Percentiles rank a stretch among this genome's conserved stretches.
Conservation (phyloP, 2,329 filamentous ascomycete species). For the Emydomyces testavorans region DNA sequence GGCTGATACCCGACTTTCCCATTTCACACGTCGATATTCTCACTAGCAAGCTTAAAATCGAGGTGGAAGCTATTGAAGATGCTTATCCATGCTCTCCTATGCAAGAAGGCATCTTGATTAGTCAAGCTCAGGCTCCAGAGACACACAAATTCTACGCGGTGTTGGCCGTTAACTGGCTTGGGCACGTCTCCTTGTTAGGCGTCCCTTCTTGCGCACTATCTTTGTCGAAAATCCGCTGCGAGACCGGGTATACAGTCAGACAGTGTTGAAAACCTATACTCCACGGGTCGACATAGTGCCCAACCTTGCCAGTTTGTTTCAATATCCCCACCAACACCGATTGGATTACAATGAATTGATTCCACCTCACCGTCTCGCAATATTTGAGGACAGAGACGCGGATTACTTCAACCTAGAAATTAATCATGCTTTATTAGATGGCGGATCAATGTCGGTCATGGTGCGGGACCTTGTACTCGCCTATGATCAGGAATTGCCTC, state of each 20-base stretch:
- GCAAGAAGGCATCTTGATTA: conserved; percentile 18
- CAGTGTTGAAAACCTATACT: conserved; percentile 9
- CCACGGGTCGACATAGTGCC: background rate
- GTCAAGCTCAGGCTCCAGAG: conserved; percentile 6
- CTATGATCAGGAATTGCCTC: conserved; percentile 19
- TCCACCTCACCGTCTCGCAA: conserved; percentile 29
- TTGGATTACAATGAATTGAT: conserved; percentile 12
- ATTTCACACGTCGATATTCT: no score
- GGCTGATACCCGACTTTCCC: no score
- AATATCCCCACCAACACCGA: background rate
- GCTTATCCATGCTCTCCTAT: conserved; percentile 25
- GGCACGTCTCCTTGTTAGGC: conserved; percentile 10
- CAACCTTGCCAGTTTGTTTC: background rate
- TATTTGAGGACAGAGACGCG: conserved; percentile 24
- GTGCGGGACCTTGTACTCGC: conserved; percentile 30
- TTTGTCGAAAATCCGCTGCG: conserved; percentile 22
- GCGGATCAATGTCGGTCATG: conserved; percentile 34
- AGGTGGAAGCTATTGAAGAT: conserved; percentile 19
- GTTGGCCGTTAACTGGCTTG: conserved; percentile 12
- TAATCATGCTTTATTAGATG: conserved; percentile 38
- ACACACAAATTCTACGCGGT: conserved; percentile 5
- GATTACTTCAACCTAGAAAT: conserved; percentile 33
- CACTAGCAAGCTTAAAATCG: background rate
- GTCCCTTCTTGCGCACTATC: conserved; percentile 17
- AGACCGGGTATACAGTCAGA: conserved; percentile 13